Base-by-base conservation (phyloP, 306 rosid species). In the Ormosia emarginata region DNA sequence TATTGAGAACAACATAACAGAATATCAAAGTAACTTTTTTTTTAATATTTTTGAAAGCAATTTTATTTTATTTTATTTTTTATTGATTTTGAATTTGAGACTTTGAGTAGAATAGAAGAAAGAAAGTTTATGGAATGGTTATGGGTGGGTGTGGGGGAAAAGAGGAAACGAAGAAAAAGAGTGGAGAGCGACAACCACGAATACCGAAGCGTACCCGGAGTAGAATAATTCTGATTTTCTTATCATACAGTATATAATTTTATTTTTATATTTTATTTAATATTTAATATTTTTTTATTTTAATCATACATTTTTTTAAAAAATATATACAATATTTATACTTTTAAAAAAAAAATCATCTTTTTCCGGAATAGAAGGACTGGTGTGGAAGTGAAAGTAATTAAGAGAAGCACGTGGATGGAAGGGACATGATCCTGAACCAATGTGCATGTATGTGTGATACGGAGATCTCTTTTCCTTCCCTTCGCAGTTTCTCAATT, bases 341-440 rank as follows among this genome's bases (percentile, higher is more conserved):
- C n/a, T n/a, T n/a, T n/a, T n/a, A n/a, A n/a, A n/a, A n/a, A n/a
- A n/a, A n/a, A n/a, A n/a, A n/a, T n/a, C n/a, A n/a, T n/a, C n/a
- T n/a, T n/a, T n/a, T n/a, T n/a, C 15, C 30, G 30, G 65, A 58
- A n/a, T 9, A 10, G 67, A 47, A 47, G 8, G 4, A 2, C 33
- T 13, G 70, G 15, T 0, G 8, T 4, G 30, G 46, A 30, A 40
- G 29, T 67, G 13, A 39, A 14, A 17, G n/a, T 36, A 12, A 65
- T 49, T 49, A 46, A 41, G 17, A 30, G 47, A 36, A 71, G 46
- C 78, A 71, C 78, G 78, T 80, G 83, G 72, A 59, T 61, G 30
- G 18, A 61, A 75, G 68, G 72, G 53, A 74, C 79, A 57, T 57
- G 40, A 74, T 50, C 49, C 52, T 36, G 47, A 56, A 53, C 47